Evolutionary conservation across 2,329 filamentous ascomycete species (phyloP).

Genomic region (Neopestalotiopsis sp.): DNA sequence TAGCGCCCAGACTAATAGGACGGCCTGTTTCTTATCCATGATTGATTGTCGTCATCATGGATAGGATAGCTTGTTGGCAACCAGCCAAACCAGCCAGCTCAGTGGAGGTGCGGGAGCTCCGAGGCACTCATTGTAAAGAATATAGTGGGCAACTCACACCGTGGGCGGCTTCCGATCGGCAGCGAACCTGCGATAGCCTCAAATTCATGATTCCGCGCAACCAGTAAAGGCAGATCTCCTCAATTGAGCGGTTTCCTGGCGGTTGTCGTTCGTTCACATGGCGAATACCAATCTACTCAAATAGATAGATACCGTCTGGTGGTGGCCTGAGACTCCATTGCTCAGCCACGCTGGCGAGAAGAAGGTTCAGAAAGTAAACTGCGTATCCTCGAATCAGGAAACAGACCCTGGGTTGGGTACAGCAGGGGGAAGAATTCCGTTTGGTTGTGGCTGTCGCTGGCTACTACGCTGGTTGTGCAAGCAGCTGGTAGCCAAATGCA

Average conservation of each 20-base stretch:
- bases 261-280: neutral
- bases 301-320: neutral
- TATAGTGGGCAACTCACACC: slow-evolving; percentile 2
- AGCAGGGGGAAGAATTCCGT: slow-evolving; percentile 6
- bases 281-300: neutral
- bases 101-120: slow-evolving; percentile 12
- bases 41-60: slow-evolving; percentile 14
- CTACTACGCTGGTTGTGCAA: neutral
- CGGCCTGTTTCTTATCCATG: slow-evolving; percentile 4
- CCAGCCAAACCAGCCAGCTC: neutral
- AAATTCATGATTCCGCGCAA: neutral
- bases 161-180: neutral
- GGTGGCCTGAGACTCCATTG: neutral
- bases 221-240: neutral
- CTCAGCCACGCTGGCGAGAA: slow-evolving; percentile 9
- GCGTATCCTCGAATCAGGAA: neutral
- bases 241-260: neutral
- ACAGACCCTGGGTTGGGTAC: neutral
- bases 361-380: neutral
- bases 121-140: slow-evolving; percentile 2
- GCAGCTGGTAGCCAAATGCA: slow-evolving; percentile 19
- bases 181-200: neutral
- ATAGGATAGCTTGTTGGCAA: neutral
- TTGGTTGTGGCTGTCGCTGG: slow-evolving; percentile 12
- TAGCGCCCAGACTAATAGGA: neutral